Conservation (phyloP, 2,329 filamentous ascomycete genomes). For the Penicillium sp. region DNA sequence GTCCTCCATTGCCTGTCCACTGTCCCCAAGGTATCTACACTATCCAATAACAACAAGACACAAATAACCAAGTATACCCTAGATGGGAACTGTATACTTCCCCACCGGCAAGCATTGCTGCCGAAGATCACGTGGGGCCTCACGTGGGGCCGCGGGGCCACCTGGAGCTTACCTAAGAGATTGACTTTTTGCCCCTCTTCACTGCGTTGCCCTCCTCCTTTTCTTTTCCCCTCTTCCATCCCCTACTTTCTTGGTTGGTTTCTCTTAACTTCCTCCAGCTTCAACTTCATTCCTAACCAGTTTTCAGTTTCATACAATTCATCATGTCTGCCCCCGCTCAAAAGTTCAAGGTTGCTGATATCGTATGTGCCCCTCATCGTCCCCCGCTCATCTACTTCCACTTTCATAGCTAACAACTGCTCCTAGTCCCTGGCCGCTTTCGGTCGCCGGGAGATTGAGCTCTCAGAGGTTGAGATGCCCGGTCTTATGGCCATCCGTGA, state of each 20-base stretch:
- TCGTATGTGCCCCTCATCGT: conserved; percentile 55
- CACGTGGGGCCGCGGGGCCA: conserved; percentile 4
- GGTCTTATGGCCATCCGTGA: conserved; percentile 93
- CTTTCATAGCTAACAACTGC: conserved; percentile 17
- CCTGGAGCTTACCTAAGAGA: neutral
- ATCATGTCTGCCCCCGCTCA: conserved; percentile 76
- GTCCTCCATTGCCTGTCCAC: too few relatives aligned
- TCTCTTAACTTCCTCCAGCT: conserved; percentile 15
- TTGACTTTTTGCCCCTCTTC: conserved; percentile 11
- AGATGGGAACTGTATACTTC: too few relatives aligned
- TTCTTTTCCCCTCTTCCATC: conserved; percentile 18
- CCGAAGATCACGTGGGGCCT: conserved; percentile 13
- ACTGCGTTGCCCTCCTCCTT: conserved; percentile 18
- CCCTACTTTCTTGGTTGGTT: conserved; percentile 18
- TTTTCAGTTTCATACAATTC: conserved; percentile 28
- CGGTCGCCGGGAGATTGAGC: conserved; percentile 97
- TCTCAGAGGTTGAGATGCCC: conserved; percentile 95
- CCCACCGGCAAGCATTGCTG: conserved; percentile 8
- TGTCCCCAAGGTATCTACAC: too few relatives aligned
- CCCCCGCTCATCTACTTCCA: neutral
- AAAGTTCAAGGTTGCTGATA: conserved; percentile 98
- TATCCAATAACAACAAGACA: too few relatives aligned
- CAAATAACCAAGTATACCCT: too few relatives aligned
- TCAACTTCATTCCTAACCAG: conserved; percentile 11
- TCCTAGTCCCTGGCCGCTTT: conserved; percentile 84